Base-by-base conservation (phyloP, 2,329 filamentous ascomycete genomes). In the Aspergillus intermedius region DNA sequence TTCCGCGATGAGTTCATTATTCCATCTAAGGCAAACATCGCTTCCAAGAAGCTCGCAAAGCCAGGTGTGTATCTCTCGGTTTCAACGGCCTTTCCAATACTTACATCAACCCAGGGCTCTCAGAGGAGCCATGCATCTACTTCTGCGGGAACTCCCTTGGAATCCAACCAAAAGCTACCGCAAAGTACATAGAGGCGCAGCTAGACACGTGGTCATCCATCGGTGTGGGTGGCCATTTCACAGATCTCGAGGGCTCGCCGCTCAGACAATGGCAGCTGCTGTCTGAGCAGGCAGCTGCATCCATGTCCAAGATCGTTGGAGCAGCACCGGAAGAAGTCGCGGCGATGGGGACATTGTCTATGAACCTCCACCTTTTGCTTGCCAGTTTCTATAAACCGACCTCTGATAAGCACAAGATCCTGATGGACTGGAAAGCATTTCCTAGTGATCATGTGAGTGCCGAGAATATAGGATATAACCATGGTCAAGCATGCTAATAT, bases 131-230 rank as follows among this genome's bases (percentile, higher is more conserved):
- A 34, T 65, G 63, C 39, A 84, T 88, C 48, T 95, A 95, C 68
- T 84, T 95, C 57, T 90, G 88, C 56, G 90, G 90, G 47, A 95
- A 95, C 72, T 95, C 88, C 0, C 79, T 95, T 3, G 90, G 90
- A 28, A 78, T 91, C 8, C 89, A 95, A 67, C 89, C 90, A 25
- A 82, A 80, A 56, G 77, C 81, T 3, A 83, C 83, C 0, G 73
- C 79, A 13, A 71, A 77, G 19, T 83, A 87, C 54, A 68, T 94
- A 53, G 74, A 83, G 44, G 80, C 82, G 3, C 88, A 93, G 56
- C 78, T 94, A 1, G 80, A 86, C 58, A 91, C 88, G 2, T 95
- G 90, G 89, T 83, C 84, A 0, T 84, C 83, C 0, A 84, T 91
- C 53, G 89, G 85, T 15, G 89, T 95, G 21, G 81, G 84, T 49